These are phyloP conservation scores for Cryphonectria radicalis DNA, from an alignment of 2,329 filamentous ascomycete genomes.

Conservation along the genomic window DNA sequence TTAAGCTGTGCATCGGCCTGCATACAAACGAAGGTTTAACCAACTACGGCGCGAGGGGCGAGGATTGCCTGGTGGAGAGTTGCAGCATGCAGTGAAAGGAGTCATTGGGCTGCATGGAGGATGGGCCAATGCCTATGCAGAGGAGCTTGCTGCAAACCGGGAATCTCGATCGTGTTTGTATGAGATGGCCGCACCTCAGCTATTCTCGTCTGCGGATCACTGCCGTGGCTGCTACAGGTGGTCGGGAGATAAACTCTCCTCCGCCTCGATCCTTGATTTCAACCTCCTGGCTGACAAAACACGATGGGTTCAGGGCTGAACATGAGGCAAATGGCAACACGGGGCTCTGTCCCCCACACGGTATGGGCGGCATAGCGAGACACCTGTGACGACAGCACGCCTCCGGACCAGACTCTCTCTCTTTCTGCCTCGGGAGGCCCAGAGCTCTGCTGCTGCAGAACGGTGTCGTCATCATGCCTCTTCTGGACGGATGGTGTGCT, in stretches of 20 bases:
- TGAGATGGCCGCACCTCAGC: neutral
- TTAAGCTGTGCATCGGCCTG: conserved; percentile 1
- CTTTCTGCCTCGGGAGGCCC: neutral
- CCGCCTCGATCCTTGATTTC: neutral
- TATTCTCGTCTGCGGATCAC: neutral
- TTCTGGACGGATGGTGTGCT: conserved; percentile 15
- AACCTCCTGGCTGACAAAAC: neutral
- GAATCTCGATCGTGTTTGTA: conserved; percentile 5
- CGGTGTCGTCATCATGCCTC: conserved; percentile 29
- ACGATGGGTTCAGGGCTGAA: conserved; percentile 4
- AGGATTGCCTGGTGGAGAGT: neutral
- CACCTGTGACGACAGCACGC: conserved; percentile 23
- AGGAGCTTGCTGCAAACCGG: neutral
- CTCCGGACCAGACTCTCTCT: neutral
- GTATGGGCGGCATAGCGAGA: conserved; percentile 8
- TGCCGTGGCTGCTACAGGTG: neutral
- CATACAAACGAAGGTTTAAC: conserved; percentile 4
- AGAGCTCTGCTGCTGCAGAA: conserved; percentile 3
- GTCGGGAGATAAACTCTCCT: neutral
- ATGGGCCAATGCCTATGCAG: neutral
- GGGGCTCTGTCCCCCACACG: neutral
- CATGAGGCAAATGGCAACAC: conserved; percentile 14
- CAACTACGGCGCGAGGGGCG: neutral
- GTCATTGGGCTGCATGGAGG: conserved; percentile 5
- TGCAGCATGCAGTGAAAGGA: conserved; percentile 1